Evolutionary conservation across 2,329 filamentous ascomycete species (phyloP).

Genomic region (Ophiocordyceps sinensis): DNA sequence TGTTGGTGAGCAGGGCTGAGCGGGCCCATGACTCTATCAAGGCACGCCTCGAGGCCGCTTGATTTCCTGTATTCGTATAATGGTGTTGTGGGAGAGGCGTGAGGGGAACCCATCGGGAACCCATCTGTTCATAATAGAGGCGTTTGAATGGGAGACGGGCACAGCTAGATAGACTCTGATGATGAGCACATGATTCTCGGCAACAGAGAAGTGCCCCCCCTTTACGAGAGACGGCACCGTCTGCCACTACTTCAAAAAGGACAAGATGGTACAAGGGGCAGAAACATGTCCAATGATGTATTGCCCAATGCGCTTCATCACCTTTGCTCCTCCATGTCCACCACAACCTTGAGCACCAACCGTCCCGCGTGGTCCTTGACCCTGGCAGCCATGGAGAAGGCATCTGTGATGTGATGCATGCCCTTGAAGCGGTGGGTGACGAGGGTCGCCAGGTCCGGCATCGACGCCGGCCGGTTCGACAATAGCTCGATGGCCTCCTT

Average conservation of each 20-base stretch:
- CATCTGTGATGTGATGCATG: slow-evolving; percentile 45
- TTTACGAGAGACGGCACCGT: too few species aligned
- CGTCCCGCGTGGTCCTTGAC: slow-evolving; percentile 55
- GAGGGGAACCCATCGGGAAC: not conserved
- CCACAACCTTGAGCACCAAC: slow-evolving; percentile 61
- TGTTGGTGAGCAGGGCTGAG: not conserved
- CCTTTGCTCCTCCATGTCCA: slow-evolving; percentile 25
- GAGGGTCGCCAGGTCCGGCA: slow-evolving; percentile 52
- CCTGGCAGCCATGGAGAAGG: slow-evolving; percentile 59
- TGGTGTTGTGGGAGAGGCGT: not conserved
- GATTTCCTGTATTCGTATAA: not conserved
- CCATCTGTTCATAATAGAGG: not conserved
- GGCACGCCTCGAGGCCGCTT: not conserved
- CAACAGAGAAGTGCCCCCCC: not conserved
- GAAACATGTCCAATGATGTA: not conserved
- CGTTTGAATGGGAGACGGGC: slow-evolving; percentile 2
- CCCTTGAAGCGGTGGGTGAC: slow-evolving; percentile 58
- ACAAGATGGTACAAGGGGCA: too few species aligned
- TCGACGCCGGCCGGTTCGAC: slow-evolving; percentile 28
- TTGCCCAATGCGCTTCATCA: not conserved
- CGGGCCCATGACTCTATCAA: not conserved
- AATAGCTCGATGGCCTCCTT: slow-evolving; percentile 36
- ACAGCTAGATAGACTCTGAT: slow-evolving; percentile 2
- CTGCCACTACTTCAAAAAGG: too few species aligned
- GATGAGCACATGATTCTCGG: slow-evolving; percentile 1